Evolutionary conservation across 2,329 filamentous ascomycete species (phyloP), one percentile per base, ranked within the genome.

Genomic region (Cordyceps pruinosa): DNA sequence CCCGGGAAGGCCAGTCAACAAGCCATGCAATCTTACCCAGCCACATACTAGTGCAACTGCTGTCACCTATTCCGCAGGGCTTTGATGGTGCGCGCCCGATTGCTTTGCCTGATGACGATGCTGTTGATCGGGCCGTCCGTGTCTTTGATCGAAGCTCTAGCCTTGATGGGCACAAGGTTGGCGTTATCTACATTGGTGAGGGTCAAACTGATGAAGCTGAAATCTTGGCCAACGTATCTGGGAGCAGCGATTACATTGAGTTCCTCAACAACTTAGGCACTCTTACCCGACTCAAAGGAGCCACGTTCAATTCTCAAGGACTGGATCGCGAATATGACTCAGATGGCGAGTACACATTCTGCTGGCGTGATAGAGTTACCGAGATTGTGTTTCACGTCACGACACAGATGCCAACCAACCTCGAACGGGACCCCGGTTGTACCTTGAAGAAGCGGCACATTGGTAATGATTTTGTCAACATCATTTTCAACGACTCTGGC

Each of bases 401-500:
- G 5, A 99, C 93, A 4, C 91, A 97, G 79, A 99, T 99, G 94
- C 94, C 94, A 1, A 96, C 90, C 10, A 83, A 95, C 67, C 75
- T 87, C 15, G 84, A 90, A 55, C 80, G 83, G 30, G 91, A 96
- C 65, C 83, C 87, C 10, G 80, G 84, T 60, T 90, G 87, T 66
- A 85, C 87, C 60, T 81, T 84, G 69, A 99, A 99, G 76, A 99
- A 99, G 73, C 82, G 86, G 3, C 95, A 97, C 67, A 94, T 97
- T 60, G 94, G 94, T 58, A 99, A 99, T 68, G 94, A 97, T 71
- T 96, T 90, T 70, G 94, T 99, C 68, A 97, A 96, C 69, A 96
- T 99, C 64, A 87, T 99, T 58, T 99, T 95, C 79, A 99, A 99
- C 70, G 90, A 96, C 66, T 97, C 92, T 2, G 93, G 94, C n/a